phyloP scores from a whole-genome alignment of 495 filamentous ascomycete species.

The Penicillium crystallinum region DNA sequence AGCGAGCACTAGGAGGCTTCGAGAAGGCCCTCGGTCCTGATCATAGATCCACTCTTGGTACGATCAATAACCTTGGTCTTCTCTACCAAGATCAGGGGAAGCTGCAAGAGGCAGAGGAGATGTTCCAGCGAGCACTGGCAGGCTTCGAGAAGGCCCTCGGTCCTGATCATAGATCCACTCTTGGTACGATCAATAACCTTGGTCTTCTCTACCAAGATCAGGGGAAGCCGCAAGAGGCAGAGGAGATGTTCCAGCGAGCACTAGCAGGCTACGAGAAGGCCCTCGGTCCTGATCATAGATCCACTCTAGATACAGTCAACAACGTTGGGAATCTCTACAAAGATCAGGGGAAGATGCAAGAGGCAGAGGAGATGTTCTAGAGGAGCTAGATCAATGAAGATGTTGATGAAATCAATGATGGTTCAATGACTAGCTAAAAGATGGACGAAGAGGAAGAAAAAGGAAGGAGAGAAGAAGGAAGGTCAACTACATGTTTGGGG shows the following conservation, averaged over 20 bases:
- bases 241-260: slow-evolving; percentile 30
- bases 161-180: slow-evolving; percentile 15
- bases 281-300: slow-evolving; percentile 31
- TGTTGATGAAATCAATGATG: too few species aligned
- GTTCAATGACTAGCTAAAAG: too few species aligned
- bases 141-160: slow-evolving; percentile 27
- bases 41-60: background rate
- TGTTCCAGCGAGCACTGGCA: background rate
- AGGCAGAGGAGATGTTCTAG: slow-evolving; percentile 15
- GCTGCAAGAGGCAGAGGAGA: background rate
- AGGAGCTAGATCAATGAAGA: too few species aligned
- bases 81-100: background rate
- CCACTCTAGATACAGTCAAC: slow-evolving; percentile 31
- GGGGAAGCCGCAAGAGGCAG: slow-evolving; percentile 34
- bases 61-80: background rate
- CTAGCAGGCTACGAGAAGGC: slow-evolving; percentile 30
- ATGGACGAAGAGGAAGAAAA: too few species aligned
- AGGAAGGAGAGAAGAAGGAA: too few species aligned
- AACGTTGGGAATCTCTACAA: slow-evolving; percentile 26
- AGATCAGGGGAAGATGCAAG: slow-evolving; percentile 27
- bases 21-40: background rate
- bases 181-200: slow-evolving; percentile 30
- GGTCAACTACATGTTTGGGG: too few species aligned
- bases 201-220: slow-evolving; percentile 26
- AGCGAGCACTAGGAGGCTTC: background rate